Evolutionary conservation across 176 grass and related monocot species (phyloP), one percentile per base, ranked within the genome.

Genomic region (Avena insularis): DNA sequence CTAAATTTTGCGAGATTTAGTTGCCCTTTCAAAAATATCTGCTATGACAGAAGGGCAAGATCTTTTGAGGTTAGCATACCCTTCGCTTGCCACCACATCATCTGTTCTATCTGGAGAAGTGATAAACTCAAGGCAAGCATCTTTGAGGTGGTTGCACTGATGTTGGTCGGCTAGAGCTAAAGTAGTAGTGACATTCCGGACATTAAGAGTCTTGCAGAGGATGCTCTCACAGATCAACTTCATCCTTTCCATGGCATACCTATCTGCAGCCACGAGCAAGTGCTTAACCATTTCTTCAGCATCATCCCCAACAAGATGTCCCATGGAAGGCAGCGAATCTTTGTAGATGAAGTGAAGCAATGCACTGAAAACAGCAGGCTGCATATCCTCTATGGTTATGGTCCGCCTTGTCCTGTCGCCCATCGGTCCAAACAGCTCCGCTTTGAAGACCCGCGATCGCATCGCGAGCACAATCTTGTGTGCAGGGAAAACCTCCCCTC

Each of bases 101-200:
- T 75, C 21, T 12, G 23, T 75, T 75, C 21, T 75, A 49, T 75
- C 47, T 3, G 72, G 46, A 9, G 72, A 75, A 29, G 72, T 51
- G 72, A 75, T 75, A 75, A 75, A 75, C 13, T 75, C 72, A 25
- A 75, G 72, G 72, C 72, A 75, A 75, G 72, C 46, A 9, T 75
- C 72, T 75, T 50, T 75, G 21, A 75, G 72, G 47, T 51, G 23
- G 72, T 2, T 50, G 72, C 72, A 75, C 45, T 75, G 72, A 51
- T 75, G 46, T 3, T 29, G 72, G 12, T 74, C 71, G 12, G 71
- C 71, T 13, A 74, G 71, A 48, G 71, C 71, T 21, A 74, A 25
- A 48, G 71, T 25, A 74, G 45, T 20, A 45, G 45, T 74, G 71
- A 23, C 71, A 25, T 25, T 74, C 19, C n/a, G 40, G n/a, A 74